Evolutionary conservation across 345 rosid genomes (phyloP).

Genomic region (Pistacia vera): DNA sequence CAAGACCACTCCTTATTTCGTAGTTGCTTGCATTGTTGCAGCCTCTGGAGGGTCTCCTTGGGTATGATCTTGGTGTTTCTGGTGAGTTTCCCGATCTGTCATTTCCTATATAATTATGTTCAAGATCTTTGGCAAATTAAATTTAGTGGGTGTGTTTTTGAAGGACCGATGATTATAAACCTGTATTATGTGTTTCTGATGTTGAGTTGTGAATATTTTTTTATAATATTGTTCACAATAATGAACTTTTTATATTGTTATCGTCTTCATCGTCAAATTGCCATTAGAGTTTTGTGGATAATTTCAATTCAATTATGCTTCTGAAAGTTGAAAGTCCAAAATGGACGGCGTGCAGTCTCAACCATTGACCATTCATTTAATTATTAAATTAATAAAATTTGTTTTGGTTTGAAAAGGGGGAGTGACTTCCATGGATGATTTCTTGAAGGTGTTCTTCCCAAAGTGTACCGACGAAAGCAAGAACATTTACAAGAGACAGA

Average conservation of each 20-base stretch:
- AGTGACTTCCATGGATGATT: constrained; percentile 97
- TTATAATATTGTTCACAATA: background rate
- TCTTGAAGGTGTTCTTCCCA: constrained; percentile 80
- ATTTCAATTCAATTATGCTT: too few relatives aligned
- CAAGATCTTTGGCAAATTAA: background rate
- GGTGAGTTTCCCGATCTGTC: constrained; percentile 35
- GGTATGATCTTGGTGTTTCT: constrained; percentile 88
- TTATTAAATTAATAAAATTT: too few relatives aligned
- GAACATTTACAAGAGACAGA: constrained; percentile 71
- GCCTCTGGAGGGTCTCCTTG: constrained; percentile 77
- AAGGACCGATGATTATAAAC: too few relatives aligned
- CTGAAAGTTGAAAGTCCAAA: too few relatives aligned
- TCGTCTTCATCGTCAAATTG: background rate
- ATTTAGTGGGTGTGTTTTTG: too few relatives aligned
- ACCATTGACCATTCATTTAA: too few relatives aligned
- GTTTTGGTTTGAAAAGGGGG: constrained; percentile 52
- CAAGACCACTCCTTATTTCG: constrained; percentile 58
- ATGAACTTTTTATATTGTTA: background rate
- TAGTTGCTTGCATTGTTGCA: constrained; percentile 64
- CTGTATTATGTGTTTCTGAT: background rate
- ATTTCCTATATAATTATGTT: background rate
- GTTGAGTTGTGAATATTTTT: background rate
- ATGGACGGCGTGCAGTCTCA: too few relatives aligned
- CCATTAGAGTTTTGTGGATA: too few relatives aligned
- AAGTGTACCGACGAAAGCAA: constrained; percentile 70